These are phyloP conservation scores for Coffea humblotiana DNA, from an alignment of 305 asterid genomes.

Conservation along the genomic window DNA sequence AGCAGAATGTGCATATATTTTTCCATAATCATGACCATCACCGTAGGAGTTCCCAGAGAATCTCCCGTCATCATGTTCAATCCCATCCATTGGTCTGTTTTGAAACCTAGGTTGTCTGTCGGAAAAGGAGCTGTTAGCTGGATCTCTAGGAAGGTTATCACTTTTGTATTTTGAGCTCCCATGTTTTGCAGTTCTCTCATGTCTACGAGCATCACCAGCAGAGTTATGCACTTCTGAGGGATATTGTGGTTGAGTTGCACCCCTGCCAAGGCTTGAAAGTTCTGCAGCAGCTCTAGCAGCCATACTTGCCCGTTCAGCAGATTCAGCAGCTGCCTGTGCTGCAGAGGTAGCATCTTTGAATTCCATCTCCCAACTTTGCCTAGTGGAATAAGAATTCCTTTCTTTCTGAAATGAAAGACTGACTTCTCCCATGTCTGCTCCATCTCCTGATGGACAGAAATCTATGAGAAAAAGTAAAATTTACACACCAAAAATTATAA, in stretches of 20 bases:
- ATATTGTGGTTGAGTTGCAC: constrained; percentile 40
- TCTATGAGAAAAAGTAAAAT: neutral
- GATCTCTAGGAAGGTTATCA: constrained; percentile 37
- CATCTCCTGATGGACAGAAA: constrained; percentile 23
- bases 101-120: constrained; percentile 31
- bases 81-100: constrained; percentile 26
- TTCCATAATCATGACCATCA: constrained; percentile 31
- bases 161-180: constrained; percentile 21
- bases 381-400: constrained; percentile 28
- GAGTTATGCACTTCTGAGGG: constrained; percentile 41
- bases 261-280: constrained; percentile 49
- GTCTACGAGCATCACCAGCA: constrained; percentile 29
- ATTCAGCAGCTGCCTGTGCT: constrained; percentile 89
- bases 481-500: neutral
- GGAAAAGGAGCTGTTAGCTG: constrained; percentile 28
- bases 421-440: constrained; percentile 31
- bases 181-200: constrained; percentile 35
- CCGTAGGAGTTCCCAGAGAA: constrained; percentile 27
- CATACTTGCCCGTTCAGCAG: constrained; percentile 79
- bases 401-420: constrained; percentile 33
- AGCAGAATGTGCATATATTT: constrained; percentile 31
- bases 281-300: constrained; percentile 93
- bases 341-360: constrained; percentile 90
- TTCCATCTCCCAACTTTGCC: constrained; percentile 61
- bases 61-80: constrained; percentile 27